These are phyloP conservation scores for Apostasia shenzhenica DNA, from an alignment of 106 monocot genomes.

Conservation along the genomic window DNA sequence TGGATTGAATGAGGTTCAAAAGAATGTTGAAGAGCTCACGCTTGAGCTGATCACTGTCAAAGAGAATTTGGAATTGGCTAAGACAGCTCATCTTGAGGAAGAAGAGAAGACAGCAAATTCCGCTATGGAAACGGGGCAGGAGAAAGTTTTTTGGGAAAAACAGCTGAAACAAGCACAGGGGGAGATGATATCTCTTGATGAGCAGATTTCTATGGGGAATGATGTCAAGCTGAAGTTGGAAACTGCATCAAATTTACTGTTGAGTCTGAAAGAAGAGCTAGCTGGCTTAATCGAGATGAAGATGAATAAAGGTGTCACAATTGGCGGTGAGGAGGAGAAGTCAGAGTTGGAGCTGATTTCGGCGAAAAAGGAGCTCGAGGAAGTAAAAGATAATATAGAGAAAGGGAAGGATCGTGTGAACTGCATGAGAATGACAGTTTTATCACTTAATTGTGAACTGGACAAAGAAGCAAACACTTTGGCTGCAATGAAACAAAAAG, in stretches of 20 bases:
- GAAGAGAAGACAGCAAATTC: constrained; percentile 23
- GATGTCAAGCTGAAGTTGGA: constrained; percentile 37
- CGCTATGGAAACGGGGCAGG: constrained; percentile 27
- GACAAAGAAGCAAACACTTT: constrained; percentile 37
- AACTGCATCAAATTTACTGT: constrained; percentile 21
- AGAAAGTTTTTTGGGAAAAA: constrained; percentile 30
- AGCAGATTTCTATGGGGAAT: constrained; percentile 21
- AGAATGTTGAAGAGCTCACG: constrained; percentile 40
- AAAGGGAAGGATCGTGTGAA: constrained; percentile 34
- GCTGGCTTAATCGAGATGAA: constrained; percentile 23
- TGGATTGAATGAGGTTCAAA: constrained; percentile 37
- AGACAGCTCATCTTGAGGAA: constrained; percentile 13
- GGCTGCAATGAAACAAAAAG: constrained; percentile 25
- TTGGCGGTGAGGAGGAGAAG: constrained; percentile 3
- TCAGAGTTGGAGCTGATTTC: background rate
- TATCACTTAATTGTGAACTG: constrained; percentile 31
- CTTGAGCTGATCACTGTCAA: constrained; percentile 36
- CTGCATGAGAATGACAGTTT: constrained; percentile 22
- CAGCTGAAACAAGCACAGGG: constrained; percentile 41
- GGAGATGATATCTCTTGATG: constrained; percentile 24
- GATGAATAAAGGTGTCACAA: too few species aligned
- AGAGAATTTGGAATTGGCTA: constrained; percentile 30
- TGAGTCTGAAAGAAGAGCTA: constrained; percentile 36
- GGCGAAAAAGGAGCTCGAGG: constrained; percentile 29
- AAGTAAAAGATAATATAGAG: constrained; percentile 34